These are phyloP conservation scores for Teratosphaeria gauchensis DNA, from an alignment of 2,329 filamentous ascomycete genomes.

Conservation along the genomic window DNA sequence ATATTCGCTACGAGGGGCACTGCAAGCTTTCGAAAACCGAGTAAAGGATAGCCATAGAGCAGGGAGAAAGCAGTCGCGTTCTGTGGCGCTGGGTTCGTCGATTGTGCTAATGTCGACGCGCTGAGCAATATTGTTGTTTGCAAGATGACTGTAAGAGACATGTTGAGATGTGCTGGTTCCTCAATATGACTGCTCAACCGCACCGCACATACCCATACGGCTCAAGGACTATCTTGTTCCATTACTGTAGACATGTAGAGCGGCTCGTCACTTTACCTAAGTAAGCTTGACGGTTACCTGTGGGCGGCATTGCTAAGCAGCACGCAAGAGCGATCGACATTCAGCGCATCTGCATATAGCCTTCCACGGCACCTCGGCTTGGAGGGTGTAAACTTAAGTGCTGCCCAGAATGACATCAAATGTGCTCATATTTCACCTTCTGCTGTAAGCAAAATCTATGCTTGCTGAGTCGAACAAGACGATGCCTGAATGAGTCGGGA, in stretches of 20 bases:
- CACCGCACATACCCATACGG: too few species aligned
- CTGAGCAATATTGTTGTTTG: neutral
- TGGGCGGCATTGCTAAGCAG: neutral
- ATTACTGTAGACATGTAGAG: neutral
- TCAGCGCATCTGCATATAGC: neutral
- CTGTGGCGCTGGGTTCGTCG: slow-evolving; percentile 1
- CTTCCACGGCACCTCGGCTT: neutral
- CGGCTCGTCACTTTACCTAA: neutral
- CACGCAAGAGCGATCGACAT: neutral
- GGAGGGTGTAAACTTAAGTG: neutral
- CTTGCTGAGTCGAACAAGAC: too few species aligned
- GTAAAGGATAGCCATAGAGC: slow-evolving; percentile 15
- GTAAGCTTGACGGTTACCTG: neutral
- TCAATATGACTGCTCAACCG: too few species aligned
- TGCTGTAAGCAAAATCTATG: too few species aligned
- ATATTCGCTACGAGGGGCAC: slow-evolving; percentile 1
- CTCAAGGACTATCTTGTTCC: neutral
- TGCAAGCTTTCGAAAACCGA: slow-evolving; percentile 9
- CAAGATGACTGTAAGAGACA: neutral
- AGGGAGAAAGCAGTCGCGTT: slow-evolving; percentile 12
- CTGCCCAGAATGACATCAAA: neutral
- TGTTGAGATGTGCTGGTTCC: neutral
- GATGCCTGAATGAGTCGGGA: too few species aligned
- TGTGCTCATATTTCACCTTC: neutral
- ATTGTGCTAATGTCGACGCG: neutral